Percentiles rank a stretch among this genome's conserved stretches.
Evolutionary conservation across 805 yeast species (phyloP).

Genomic region (Starmerella stigmatis): DNA sequence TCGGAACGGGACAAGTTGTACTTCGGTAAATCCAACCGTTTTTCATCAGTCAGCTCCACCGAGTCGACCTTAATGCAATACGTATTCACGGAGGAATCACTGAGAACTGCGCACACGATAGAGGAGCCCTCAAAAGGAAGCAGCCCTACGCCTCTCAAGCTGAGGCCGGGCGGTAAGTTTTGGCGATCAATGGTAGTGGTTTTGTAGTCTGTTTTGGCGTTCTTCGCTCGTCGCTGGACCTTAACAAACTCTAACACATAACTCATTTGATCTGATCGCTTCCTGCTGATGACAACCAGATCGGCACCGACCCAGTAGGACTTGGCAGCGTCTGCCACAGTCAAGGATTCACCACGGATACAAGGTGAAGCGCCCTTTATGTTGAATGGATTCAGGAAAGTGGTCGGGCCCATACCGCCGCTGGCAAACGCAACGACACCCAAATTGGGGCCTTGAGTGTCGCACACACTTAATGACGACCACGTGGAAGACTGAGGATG

Average conservation of each 20-base stretch:
- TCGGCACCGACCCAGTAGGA: background rate
- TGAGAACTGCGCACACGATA: background rate
- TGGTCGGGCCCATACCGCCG: background rate
- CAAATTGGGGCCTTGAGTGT: background rate
- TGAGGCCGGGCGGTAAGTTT: background rate
- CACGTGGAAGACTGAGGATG: background rate
- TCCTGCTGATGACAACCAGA: background rate
- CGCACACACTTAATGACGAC: background rate
- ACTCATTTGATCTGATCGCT: background rate
- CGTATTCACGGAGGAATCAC: background rate
- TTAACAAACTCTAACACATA: background rate
- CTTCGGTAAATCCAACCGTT: background rate
- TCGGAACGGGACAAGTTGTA: background rate
- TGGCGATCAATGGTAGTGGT: background rate
- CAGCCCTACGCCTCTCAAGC: background rate
- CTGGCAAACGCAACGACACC: background rate
- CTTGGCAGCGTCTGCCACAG: background rate
- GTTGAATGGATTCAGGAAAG: background rate
- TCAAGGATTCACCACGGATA: no score
- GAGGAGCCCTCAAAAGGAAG: no score
- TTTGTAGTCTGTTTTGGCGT: background rate
- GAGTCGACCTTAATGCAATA: background rate
- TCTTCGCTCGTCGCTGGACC: background rate
- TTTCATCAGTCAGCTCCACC: constrained; percentile 1
- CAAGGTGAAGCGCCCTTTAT: no score